Evolutionary conservation across 1,284 basidiomycete genomes (phyloP).

Genomic region (Fomitopsis palustris): DNA sequence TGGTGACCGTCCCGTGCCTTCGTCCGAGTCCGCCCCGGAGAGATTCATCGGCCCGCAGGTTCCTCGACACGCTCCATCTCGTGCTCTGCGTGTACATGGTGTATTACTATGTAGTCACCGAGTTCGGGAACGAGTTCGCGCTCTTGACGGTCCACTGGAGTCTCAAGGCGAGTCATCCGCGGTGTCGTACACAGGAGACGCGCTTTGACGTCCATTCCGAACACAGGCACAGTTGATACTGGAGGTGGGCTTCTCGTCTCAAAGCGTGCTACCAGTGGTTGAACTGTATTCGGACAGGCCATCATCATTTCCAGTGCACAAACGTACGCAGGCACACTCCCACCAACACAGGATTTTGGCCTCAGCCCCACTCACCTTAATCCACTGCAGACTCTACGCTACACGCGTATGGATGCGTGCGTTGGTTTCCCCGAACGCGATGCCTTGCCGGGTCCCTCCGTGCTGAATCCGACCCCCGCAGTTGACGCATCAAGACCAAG

Average conservation of each 20-base stretch:
- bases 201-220: no score
- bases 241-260: constrained; percentile 18
- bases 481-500: neutral
- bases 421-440: neutral
- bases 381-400: constrained; percentile 17
- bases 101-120: constrained; percentile 21
- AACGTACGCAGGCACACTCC: no score
- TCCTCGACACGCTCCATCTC: constrained; percentile 20
- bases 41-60: constrained; percentile 11
- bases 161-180: constrained; percentile 15
- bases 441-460: no score
- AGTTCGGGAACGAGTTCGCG: constrained; percentile 14
- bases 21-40: no score
- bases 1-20: constrained; percentile 9
- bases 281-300: no score
- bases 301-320: constrained; percentile 17
- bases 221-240: constrained; percentile 15
- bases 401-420: constrained; percentile 17
- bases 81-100: constrained; percentile 19
- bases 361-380: no score
- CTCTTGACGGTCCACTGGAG: constrained; percentile 18
- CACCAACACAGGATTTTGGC: no score
- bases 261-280: no score
- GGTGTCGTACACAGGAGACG: no score
- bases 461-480: no score